Evolutionary conservation across 2,329 filamentous ascomycete species (phyloP).

Genomic region (Cryphonectria carpinicola): DNA sequence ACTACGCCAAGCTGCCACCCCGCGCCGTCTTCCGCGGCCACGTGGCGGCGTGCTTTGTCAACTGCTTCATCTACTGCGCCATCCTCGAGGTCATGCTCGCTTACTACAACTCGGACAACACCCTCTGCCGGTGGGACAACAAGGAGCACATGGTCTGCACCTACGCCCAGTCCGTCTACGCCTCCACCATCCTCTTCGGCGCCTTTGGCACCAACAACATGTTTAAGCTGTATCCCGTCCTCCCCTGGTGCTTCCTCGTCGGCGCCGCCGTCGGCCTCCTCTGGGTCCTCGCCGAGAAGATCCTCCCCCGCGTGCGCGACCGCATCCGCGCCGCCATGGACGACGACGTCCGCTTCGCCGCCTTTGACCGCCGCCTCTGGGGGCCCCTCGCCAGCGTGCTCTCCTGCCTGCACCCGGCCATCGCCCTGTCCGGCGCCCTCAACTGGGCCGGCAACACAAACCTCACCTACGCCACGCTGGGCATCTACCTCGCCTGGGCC

Average conservation of each 20-base stretch:
- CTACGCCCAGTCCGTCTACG: constrained; percentile 45
- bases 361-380: constrained; percentile 19
- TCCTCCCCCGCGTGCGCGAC: constrained; percentile 53
- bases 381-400: constrained; percentile 33
- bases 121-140: constrained; percentile 54
- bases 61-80: constrained; percentile 48
- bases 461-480: constrained; percentile 30
- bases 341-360: constrained; percentile 39
- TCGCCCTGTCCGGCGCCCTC: constrained; percentile 51
- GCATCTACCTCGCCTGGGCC: constrained; percentile 31
- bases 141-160: constrained; percentile 49
- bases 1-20: constrained; percentile 64
- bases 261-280: constrained; percentile 61
- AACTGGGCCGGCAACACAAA: constrained; percentile 50
- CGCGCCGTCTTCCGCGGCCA: constrained; percentile 63
- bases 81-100: constrained; percentile 55
- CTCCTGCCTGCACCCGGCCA: constrained; percentile 54
- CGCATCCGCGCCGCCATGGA: constrained; percentile 56
- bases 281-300: constrained; percentile 58
- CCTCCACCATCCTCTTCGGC: constrained; percentile 38
- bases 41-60: constrained; percentile 54
- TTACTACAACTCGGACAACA: constrained; percentile 49
- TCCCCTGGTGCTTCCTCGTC: constrained; percentile 39
- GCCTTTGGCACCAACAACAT: constrained; percentile 45
- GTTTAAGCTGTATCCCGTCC: constrained; percentile 41